phyloP scores from a whole-genome alignment of 495 filamentous ascomycete species.

The Viridothelium virens region DNA sequence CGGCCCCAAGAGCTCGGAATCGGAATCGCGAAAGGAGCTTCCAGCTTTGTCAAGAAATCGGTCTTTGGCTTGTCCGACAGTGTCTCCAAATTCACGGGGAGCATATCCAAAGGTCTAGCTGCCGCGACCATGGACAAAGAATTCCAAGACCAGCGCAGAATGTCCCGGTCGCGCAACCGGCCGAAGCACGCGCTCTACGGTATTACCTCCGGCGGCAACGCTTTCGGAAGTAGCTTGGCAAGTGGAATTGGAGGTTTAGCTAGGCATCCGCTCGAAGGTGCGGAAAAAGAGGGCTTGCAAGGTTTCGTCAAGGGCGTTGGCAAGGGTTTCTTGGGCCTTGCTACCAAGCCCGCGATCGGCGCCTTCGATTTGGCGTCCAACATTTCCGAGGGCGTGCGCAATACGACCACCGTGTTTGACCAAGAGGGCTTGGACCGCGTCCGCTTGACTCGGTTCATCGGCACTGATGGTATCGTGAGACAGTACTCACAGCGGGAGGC shows the following conservation, averaged over 20 bases:
- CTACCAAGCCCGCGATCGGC: conserved; percentile 93
- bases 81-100: conserved; percentile 92
- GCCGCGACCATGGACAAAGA: conserved; percentile 96
- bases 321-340: conserved; percentile 84
- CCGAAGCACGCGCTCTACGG: conserved; percentile 96
- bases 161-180: conserved; percentile 84
- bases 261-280: conserved; percentile 86
- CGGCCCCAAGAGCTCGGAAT: conserved; percentile 86
- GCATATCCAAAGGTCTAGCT: conserved; percentile 90
- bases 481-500: conserved; percentile 95
- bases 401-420: conserved; percentile 97
- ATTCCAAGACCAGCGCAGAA: conserved; percentile 91
- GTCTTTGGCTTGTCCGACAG: conserved; percentile 95
- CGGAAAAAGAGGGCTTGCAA: conserved; percentile 85
- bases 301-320: conserved; percentile 97
- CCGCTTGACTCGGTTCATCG: conserved; percentile 82
- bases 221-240: conserved; percentile 83
- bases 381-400: conserved; percentile 91
- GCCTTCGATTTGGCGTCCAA: conserved; percentile 96
- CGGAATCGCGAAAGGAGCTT: conserved; percentile 92
- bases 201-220: conserved; percentile 90
- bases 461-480: conserved; percentile 83
- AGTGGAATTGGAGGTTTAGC: conserved; percentile 89
- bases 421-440: conserved; percentile 89
- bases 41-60: conserved; percentile 95